Evolutionary conservation across 148 eudicot species (phyloP).

Genomic region (Diospyros lotus): DNA sequence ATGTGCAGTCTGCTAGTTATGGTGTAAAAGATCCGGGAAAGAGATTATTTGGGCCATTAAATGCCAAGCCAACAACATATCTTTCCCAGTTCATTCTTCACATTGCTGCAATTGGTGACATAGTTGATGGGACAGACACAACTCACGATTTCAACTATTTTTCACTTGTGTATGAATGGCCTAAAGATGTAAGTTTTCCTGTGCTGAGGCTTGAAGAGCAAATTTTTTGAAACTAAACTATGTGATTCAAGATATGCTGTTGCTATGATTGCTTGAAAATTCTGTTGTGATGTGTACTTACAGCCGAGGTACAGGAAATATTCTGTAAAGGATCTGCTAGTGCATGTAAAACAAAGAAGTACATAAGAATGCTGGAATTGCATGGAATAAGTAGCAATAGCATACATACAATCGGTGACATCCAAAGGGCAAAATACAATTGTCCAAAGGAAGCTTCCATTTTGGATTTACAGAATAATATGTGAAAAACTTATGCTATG

Average conservation of each 20-base stretch:
- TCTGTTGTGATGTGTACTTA: not conserved
- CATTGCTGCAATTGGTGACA: slow-evolving; percentile 98
- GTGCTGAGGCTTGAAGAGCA: slow-evolving; percentile 5
- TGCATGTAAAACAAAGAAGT: not conserved
- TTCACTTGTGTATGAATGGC: slow-evolving; percentile 95
- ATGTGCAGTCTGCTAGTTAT: slow-evolving; percentile 40
- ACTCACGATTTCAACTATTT: slow-evolving; percentile 99
- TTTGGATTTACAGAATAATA: not conserved
- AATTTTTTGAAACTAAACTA: not conserved
- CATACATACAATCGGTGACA: slow-evolving; percentile 3
- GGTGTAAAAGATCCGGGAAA: slow-evolving; percentile 73
- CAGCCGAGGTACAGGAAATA: not conserved
- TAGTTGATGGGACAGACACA: slow-evolving; percentile 98
- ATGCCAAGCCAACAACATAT: slow-evolving; percentile 70
- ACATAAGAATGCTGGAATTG: slow-evolving; percentile 4
- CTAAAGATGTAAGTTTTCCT: slow-evolving; percentile 75
- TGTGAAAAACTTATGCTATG: not conserved
- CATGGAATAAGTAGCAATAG: not conserved
- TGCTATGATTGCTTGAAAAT: not conserved
- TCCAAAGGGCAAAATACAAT: not conserved
- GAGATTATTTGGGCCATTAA: slow-evolving; percentile 68
- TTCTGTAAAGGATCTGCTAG: not conserved
- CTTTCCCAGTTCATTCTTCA: slow-evolving; percentile 96
- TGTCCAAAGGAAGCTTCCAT: not conserved
- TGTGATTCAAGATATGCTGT: slow-evolving; percentile 11